Evolutionary conservation across 2,329 filamentous ascomycete species (phyloP).

Genomic region (Fusarium acutatum): DNA sequence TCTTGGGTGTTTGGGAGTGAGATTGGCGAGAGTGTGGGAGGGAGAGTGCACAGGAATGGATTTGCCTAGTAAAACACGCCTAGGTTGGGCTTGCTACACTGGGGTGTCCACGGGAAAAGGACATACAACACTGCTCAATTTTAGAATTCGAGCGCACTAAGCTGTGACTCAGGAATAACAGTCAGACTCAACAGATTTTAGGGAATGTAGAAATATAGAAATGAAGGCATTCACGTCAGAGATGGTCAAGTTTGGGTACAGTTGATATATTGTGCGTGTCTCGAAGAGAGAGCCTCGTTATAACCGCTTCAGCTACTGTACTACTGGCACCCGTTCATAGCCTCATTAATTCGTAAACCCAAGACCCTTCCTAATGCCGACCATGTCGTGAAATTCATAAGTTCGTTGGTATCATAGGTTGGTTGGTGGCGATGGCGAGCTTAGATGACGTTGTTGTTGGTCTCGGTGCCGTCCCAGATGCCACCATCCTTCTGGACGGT

Average conservation of each 20-base stretch:
- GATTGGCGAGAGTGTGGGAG: fast-evolving
- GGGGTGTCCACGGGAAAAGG: background rate
- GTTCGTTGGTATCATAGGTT: background rate
- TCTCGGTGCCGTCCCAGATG: background rate
- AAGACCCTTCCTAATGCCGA: too few relatives aligned
- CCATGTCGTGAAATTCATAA: background rate
- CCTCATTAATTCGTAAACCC: too few relatives aligned
- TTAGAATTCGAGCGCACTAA: background rate
- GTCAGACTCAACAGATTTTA: fast-evolving
- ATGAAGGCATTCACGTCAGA: constrained; percentile 1
- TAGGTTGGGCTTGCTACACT: background rate
- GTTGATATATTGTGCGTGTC: background rate
- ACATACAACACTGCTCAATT: background rate
- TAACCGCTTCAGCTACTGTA: background rate
- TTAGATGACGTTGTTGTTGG: too few relatives aligned
- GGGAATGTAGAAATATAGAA: background rate
- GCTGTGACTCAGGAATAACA: background rate
- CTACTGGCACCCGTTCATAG: background rate
- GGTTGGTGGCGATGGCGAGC: too few relatives aligned
- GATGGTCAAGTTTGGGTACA: background rate
- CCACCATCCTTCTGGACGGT: background rate
- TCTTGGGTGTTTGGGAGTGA: fast-evolving
- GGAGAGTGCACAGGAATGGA: background rate
- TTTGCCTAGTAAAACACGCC: background rate
- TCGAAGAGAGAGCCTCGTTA: background rate